A percentile compares a stretch with the other conserved stretches of the same genome.
phyloP scores from a whole-genome alignment of 2,329 filamentous ascomycete genomes.

The Pseudogymnoascus sp. region DNA sequence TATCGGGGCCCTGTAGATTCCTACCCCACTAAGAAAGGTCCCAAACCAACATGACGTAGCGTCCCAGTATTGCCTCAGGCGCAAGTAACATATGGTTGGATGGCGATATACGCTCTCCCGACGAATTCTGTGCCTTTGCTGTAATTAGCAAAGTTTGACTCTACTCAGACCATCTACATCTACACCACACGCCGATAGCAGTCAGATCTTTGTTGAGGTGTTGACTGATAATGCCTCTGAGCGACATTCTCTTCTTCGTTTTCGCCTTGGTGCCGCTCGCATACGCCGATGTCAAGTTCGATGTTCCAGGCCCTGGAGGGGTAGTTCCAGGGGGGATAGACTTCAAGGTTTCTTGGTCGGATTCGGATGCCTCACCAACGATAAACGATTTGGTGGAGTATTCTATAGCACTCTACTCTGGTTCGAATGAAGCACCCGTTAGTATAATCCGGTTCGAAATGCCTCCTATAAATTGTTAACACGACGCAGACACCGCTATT shows the following conservation, averaged over 20 bases:
- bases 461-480: constrained; percentile 11
- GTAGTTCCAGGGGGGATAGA: constrained; percentile 41
- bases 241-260: not conserved
- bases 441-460: constrained; percentile 9
- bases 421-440: constrained; percentile 48
- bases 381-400: constrained; percentile 46
- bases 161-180: not conserved
- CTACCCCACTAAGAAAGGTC: constrained; percentile 5
- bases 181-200: not conserved
- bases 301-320: constrained; percentile 43
- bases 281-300: constrained; percentile 39
- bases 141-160: constrained; percentile 6
- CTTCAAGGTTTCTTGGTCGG: constrained; percentile 49
- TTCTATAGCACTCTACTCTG: constrained; percentile 52
- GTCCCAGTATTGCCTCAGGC: constrained; percentile 3
- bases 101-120: not conserved
- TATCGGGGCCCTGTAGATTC: not conserved
- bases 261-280: constrained; percentile 19
- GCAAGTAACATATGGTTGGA: constrained; percentile 1
- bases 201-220: not conserved
- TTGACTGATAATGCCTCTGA: not conserved
- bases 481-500: constrained; percentile 12
- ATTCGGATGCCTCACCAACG: constrained; percentile 43
- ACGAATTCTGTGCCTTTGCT: not conserved
- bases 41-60: not conserved